Evolutionary conservation across 2,329 filamentous ascomycete species (phyloP), one percentile per base, ranked within the genome.

Genomic region (Epichloe sibirici): DNA sequence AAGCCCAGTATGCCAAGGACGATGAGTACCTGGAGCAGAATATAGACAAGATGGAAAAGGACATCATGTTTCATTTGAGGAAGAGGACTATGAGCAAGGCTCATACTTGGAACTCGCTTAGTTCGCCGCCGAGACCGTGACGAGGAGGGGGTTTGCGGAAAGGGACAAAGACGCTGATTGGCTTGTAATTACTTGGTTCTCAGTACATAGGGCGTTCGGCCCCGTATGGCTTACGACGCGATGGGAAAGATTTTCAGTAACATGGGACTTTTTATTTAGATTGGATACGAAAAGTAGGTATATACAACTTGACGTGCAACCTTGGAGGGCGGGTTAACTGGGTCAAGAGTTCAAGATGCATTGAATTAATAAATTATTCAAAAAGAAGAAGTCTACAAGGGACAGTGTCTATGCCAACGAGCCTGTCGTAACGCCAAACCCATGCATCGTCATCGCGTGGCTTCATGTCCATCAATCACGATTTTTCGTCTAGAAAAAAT

Each of bases 51-150:
- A 76, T 82, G 74, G 78, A 82, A 64, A 71, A 66, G 55, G 73
- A 79, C 45, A 80, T 82, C 57, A 75, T 81, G 69, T 71, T 71
- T 50, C 70, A 74, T 49, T 71, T 82, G 68, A 70, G 78, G 25
- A 74, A 77, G 66, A 71, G 74, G 61, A 80, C 78, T 3, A 73
- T 81, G 72, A 76, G 71, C 56, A 80, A 77, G 65, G 71, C 72
- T 25, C 69, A 73, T 49, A 81, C 77, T 7, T 81, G 75, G 72
- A 76, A 72, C 48, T 70, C 73, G 13, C 54, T 65, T 39, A 69
- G 61, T 42, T 57, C 62, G 44, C 65, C 64, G 25, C 57, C 62
- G n/a, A 59, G 57, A 42, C 53, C 58, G 15, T 53, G 40, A 11
- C 23, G 21, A 21, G 23, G 21, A 11, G 21, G 40, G 17, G 17